Percentiles rank a stretch among this genome's conserved stretches.
Conservation (phyloP, 345 rosid genomes). For the Brassica napus region DNA sequence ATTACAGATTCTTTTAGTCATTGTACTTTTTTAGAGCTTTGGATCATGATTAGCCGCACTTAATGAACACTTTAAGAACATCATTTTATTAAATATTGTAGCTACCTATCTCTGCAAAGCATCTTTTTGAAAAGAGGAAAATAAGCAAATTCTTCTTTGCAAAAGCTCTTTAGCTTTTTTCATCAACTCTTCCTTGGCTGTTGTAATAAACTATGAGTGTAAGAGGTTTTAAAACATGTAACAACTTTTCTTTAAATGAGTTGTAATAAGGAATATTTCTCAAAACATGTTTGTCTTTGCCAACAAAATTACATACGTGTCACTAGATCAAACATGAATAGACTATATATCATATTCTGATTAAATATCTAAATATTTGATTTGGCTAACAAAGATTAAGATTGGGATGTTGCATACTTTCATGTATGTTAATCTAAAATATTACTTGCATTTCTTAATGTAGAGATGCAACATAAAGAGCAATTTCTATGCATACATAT, state of each 20-base stretch:
- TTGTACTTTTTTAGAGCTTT: background rate
- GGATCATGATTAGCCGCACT: constrained; percentile 31
- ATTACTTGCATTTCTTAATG: background rate
- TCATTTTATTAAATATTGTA: constrained; percentile 7
- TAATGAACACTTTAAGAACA: background rate
- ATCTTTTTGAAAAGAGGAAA: constrained; percentile 19
- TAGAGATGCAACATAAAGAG: background rate
- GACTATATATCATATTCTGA: background rate
- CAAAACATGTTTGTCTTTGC: too few species aligned
- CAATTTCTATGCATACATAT: background rate
- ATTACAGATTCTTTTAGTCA: background rate
- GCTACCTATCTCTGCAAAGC: constrained; percentile 22
- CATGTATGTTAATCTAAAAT: background rate
- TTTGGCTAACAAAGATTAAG: background rate
- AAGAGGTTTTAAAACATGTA: constrained; percentile 18
- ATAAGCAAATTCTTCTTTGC: constrained; percentile 20
- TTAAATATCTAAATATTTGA: background rate
- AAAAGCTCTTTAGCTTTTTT: constrained; percentile 33
- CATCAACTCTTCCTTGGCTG: constrained; percentile 17
- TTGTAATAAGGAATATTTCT: background rate
- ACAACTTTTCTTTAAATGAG: constrained; percentile 28
- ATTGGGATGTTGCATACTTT: background rate
- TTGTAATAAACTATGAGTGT: constrained; percentile 22
- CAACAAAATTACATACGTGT: background rate
- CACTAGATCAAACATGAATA: background rate